Conservation (phyloP, 139 green algal species). For the Tetradesmus lagerheimii region DNA sequence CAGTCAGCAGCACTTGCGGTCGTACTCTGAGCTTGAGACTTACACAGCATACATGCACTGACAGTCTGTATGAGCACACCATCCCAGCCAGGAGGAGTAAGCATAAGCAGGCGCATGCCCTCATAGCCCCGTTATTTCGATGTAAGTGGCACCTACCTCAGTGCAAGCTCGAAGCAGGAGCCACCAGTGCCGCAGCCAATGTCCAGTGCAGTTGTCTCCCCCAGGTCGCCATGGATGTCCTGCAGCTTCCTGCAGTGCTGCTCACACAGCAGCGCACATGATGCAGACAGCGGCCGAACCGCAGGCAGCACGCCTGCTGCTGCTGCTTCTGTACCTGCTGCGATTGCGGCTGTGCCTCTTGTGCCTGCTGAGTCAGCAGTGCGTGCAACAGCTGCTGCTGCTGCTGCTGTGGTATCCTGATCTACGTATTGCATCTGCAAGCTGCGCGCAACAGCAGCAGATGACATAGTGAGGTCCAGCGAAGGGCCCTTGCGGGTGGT, state of each 20-base stretch:
- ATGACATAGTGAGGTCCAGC: neutral
- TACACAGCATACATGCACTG: too few relatives aligned
- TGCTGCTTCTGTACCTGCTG: neutral
- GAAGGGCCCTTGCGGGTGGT: constrained; percentile 21
- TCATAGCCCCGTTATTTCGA: too few relatives aligned
- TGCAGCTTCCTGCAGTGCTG: constrained; percentile 42
- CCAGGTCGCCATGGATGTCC: constrained; percentile 27
- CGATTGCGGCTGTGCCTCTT: neutral
- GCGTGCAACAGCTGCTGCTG: neutral
- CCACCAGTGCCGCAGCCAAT: constrained; percentile 45
- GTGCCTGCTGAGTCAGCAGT: neutral
- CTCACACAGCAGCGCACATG: constrained; percentile 30
- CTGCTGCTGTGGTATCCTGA: neutral
- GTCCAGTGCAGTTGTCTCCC: constrained; percentile 45
- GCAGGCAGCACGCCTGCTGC: neutral
- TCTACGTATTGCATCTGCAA: constrained; percentile 25
- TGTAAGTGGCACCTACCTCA: too few relatives aligned
- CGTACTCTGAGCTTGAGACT: too few relatives aligned
- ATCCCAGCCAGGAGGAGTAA: too few relatives aligned
- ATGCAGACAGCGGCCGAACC: neutral
- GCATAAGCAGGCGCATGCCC: too few relatives aligned
- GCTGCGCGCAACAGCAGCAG: constrained; percentile 21
- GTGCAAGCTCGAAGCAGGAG: constrained; percentile 42
- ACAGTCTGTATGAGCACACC: too few relatives aligned
- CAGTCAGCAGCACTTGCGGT: too few relatives aligned